Conservation (phyloP, 2,329 filamentous ascomycete species). For the Colletotrichum neosansevieriae region DNA sequence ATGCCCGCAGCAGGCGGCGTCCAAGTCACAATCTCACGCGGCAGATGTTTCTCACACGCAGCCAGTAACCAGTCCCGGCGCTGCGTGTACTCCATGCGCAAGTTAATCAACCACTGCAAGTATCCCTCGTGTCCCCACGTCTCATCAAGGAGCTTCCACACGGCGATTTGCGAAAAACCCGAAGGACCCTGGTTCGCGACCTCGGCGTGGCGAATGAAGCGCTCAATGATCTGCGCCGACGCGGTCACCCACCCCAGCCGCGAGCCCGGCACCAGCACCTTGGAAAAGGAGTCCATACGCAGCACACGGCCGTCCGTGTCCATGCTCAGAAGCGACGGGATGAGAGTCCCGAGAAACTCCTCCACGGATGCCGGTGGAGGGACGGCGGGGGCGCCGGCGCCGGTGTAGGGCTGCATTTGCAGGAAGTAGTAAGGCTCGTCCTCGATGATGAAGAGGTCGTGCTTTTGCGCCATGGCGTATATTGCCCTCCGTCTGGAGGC, state of each 20-base stretch:
- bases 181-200: slow-evolving; percentile 86
- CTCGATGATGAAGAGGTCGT: slow-evolving; percentile 89
- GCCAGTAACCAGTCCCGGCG: slow-evolving; percentile 81
- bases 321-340: slow-evolving; percentile 82
- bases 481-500: slow-evolving; percentile 75
- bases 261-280: slow-evolving; percentile 86
- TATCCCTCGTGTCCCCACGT: slow-evolving; percentile 95
- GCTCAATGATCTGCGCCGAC: slow-evolving; percentile 84
- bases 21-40: slow-evolving; percentile 82
- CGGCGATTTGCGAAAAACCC: slow-evolving; percentile 84
- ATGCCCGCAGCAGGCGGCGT: slow-evolving; percentile 86
- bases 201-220: slow-evolving; percentile 86
- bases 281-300: slow-evolving; percentile 93
- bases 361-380: slow-evolving; percentile 72
- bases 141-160: slow-evolving; percentile 93
- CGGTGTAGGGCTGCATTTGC: slow-evolving; percentile 83
- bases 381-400: slow-evolving; percentile 60
- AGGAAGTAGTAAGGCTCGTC: slow-evolving; percentile 97
- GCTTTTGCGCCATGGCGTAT: slow-evolving; percentile 83
- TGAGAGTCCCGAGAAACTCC: slow-evolving; percentile 78
- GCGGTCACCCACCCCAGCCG: slow-evolving; percentile 91
- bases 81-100: slow-evolving; percentile 84
- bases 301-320: slow-evolving; percentile 90
- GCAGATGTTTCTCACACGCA: slow-evolving; percentile 84
- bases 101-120: slow-evolving; percentile 86